Percentiles rank a stretch among this genome's conserved stretches.
phyloP scores from a whole-genome alignment of 2,329 filamentous ascomycete genomes.

The Trichophyton verrucosum region DNA sequence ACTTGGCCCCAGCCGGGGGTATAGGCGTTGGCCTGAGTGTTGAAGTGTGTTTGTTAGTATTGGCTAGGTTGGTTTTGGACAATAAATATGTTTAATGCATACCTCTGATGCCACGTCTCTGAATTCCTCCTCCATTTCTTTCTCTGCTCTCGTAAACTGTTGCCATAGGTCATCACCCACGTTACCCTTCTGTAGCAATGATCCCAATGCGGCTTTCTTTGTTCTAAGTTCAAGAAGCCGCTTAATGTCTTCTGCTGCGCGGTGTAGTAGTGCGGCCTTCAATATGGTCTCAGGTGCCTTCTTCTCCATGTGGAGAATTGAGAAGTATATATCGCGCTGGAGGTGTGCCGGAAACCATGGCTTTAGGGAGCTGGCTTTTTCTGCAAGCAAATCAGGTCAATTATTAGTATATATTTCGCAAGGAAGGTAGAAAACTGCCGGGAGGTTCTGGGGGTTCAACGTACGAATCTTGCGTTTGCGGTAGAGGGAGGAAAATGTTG shows the following conservation, averaged over 20 bases:
- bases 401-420: slow-evolving; percentile 9
- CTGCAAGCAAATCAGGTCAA: slow-evolving; percentile 31
- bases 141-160: slow-evolving; percentile 79
- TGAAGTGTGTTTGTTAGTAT: background rate
- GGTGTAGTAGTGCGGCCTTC: slow-evolving; percentile 74
- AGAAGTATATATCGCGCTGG: slow-evolving; percentile 88
- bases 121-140: slow-evolving; percentile 94
- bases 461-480: slow-evolving; percentile 76
- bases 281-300: slow-evolving; percentile 67
- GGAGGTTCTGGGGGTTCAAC: slow-evolving; percentile 23
- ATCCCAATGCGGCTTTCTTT: slow-evolving; percentile 75
- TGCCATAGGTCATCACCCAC: slow-evolving; percentile 96
- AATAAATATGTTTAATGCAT: slow-evolving; percentile 17
- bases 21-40: slow-evolving; percentile 70
- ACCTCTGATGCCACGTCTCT: slow-evolving; percentile 90
- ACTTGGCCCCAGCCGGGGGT: slow-evolving; percentile 78
- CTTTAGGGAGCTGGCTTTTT: slow-evolving; percentile 68
- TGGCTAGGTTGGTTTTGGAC: background rate
- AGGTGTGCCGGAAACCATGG: slow-evolving; percentile 91
- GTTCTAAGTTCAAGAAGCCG: slow-evolving; percentile 79
- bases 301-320: slow-evolving; percentile 71
- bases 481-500: slow-evolving; percentile 86
- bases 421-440: background rate
- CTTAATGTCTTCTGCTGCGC: slow-evolving; percentile 85
- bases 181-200: slow-evolving; percentile 74